Conservation (phyloP, 2,329 filamentous ascomycete species). For the Colletotrichum sp. region DNA sequence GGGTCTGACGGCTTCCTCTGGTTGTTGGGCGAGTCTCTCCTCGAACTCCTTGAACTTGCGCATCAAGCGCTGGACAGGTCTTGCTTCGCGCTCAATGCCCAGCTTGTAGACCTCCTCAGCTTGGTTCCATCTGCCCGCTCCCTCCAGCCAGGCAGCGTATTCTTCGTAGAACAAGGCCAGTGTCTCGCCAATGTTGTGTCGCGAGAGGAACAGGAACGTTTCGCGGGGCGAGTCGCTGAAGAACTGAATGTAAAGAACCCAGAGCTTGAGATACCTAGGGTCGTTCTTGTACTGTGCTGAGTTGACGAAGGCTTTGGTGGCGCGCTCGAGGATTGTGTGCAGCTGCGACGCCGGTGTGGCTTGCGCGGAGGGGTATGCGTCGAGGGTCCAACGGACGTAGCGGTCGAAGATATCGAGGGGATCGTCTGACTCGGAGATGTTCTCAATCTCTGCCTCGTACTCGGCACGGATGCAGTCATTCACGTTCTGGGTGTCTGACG, state of each 20-base stretch:
- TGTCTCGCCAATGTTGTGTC: constrained; percentile 84
- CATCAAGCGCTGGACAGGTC: constrained; percentile 78
- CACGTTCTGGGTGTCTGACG: constrained; percentile 75
- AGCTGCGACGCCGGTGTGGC: constrained; percentile 92
- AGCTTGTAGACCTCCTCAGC: constrained; percentile 93
- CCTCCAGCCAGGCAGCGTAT: constrained; percentile 91
- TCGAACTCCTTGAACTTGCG: constrained; percentile 96
- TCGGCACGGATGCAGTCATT: constrained; percentile 82
- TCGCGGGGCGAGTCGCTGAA: constrained; percentile 95
- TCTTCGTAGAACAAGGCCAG: constrained; percentile 97
- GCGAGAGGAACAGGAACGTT: constrained; percentile 88
- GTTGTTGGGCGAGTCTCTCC: constrained; percentile 71
- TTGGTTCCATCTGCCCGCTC: constrained; percentile 82
- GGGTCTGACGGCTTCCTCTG: constrained; percentile 69
- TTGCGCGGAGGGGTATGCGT: constrained; percentile 93
- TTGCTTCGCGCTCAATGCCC: constrained; percentile 87
- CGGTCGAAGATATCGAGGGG: constrained; percentile 95
- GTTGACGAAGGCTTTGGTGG: constrained; percentile 88
- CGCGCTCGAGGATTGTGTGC: constrained; percentile 86
- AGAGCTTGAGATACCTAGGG: constrained; percentile 88
- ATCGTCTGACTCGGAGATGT: constrained; percentile 87
- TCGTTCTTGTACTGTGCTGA: constrained; percentile 93
- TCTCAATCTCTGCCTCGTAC: constrained; percentile 83
- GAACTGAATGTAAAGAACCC: constrained; percentile 91
- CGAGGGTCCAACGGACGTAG: constrained; percentile 96